Evolutionary conservation across 345 rosid species (phyloP).

Genomic region (Erucastrum elatum): DNA sequence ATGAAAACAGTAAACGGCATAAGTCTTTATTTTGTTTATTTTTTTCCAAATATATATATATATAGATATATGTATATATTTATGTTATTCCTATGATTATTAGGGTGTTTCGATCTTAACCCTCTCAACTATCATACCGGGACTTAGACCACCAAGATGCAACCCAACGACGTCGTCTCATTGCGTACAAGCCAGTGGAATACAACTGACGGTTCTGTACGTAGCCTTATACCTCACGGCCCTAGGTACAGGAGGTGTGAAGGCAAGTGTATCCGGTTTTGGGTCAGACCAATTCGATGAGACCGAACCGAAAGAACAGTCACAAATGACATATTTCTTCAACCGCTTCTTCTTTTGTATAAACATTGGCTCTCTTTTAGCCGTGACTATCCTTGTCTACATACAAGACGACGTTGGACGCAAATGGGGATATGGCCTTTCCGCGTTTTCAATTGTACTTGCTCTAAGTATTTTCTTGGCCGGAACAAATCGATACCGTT

Average conservation of each 20-base stretch:
- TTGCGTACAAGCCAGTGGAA: constrained; percentile 63
- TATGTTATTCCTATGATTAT: constrained; percentile 3
- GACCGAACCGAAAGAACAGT: constrained; percentile 54
- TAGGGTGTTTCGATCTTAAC: constrained; percentile 85
- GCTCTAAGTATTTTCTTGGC: constrained; percentile 61
- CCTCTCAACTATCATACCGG: constrained; percentile 77
- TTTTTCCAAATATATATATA: background rate
- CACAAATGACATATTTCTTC: constrained; percentile 77
- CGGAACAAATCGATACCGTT: constrained; percentile 79
- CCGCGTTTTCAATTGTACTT: constrained; percentile 66
- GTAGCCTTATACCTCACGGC: constrained; percentile 82
- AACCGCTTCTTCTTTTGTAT: constrained; percentile 95
- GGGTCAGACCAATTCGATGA: constrained; percentile 97
- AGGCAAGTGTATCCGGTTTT: constrained; percentile 95
- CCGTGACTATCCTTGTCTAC: constrained; percentile 87
- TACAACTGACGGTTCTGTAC: constrained; percentile 69
- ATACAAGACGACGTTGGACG: constrained; percentile 86
- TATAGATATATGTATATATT: background rate
- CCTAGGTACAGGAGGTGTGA: constrained; percentile 91
- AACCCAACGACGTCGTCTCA: constrained; percentile 24
- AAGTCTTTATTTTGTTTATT: background rate
- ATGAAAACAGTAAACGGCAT: constrained; percentile 11
- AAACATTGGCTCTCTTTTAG: constrained; percentile 72
- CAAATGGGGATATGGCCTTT: constrained; percentile 86
- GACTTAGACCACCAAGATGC: constrained; percentile 82